phyloP scores from a whole-genome alignment of 1,284 basidiomycete genomes.

The Rhodotorula sp. region DNA sequence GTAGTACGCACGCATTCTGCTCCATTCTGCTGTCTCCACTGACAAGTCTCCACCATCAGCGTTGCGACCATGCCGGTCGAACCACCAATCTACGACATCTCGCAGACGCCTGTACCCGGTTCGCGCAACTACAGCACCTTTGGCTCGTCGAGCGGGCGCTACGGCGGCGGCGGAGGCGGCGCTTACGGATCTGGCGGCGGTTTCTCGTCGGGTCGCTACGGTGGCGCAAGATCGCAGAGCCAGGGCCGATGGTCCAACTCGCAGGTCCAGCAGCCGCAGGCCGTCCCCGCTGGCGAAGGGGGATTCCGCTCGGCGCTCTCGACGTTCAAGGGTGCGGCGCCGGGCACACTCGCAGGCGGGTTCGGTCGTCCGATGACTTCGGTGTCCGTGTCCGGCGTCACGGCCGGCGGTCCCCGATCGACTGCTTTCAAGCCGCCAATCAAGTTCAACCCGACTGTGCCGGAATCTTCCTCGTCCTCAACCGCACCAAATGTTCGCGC shows the following conservation, averaged over 20 bases:
- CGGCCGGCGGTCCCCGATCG: neutral
- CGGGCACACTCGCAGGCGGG: neutral
- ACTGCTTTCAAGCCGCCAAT: slow-evolving; percentile 1
- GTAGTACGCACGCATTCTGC: neutral
- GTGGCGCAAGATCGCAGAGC: neutral
- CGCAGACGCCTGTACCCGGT: neutral
- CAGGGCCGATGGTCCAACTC: slow-evolving; percentile 5
- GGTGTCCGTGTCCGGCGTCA: neutral
- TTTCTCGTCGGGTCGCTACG: neutral
- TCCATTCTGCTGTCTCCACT: too few relatives aligned
- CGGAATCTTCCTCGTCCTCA: neutral
- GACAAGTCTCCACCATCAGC: neutral
- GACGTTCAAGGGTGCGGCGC: neutral
- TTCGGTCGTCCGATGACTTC: neutral
- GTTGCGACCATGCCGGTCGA: slow-evolving; percentile 19
- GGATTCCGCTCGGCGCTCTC: slow-evolving; percentile 33
- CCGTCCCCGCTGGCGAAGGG: slow-evolving; percentile 20
- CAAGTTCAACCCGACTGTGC: neutral
- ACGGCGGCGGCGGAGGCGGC: slow-evolving; percentile 8
- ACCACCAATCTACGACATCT: slow-evolving; percentile 12
- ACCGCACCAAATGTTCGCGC: neutral
- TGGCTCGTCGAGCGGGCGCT: slow-evolving; percentile 9
- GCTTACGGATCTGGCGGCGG: neutral
- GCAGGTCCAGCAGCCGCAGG: slow-evolving; percentile 4
- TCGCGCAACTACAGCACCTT: slow-evolving; percentile 15